Base-by-base conservation (phyloP, 129 eudicot genomes). In the Dittrichia graveolens region DNA sequence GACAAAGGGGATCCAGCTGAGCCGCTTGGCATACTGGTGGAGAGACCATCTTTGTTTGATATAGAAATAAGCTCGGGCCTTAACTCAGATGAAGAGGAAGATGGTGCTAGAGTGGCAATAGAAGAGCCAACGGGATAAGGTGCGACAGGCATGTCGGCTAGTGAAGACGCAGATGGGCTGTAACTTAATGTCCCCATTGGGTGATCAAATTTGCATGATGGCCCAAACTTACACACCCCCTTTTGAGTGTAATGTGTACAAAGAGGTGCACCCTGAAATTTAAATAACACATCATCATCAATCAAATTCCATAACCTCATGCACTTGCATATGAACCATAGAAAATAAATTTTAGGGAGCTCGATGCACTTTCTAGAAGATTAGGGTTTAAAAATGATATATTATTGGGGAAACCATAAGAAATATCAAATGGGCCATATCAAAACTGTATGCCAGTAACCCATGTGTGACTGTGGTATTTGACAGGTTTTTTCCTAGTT, bases 121-220 rank as follows among this genome's bases (percentile, higher is more conserved):
- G 91, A 81, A 60, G 97, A 82, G 54, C 98, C 98, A 46, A 90
- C 96, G 0, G 97, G 95, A 63, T 89, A 93, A 13, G 96, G 96
- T 61, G 95, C 96, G 72, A 93, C 95, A 2, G 95, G 92, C 91
- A 93, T 90, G 80, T 93, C 98, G 16, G 98, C 73, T 16, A 93
- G 85, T 56, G 96, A 93, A 18, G 96, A 90, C 69, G 96, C 89
- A 64, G 98, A 93, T 8, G 95, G 87, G 41, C 95, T 87, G 82
- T 87, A 89, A 75, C 96, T 93, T 69, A 93, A 76, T 4, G 88
- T 58, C 56, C 85, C 82, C 89, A 87, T 93, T 3, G 98, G 98
- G 69, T 93, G 98, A 75, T 93, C 95, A 43, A 85, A 93, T 78
- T 79, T 93, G 91, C 98, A 93, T 8, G 95, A 69, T 54, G 92